Conservation (phyloP, 2,329 filamentous ascomycete genomes). For the Blumeria graminis region DNA sequence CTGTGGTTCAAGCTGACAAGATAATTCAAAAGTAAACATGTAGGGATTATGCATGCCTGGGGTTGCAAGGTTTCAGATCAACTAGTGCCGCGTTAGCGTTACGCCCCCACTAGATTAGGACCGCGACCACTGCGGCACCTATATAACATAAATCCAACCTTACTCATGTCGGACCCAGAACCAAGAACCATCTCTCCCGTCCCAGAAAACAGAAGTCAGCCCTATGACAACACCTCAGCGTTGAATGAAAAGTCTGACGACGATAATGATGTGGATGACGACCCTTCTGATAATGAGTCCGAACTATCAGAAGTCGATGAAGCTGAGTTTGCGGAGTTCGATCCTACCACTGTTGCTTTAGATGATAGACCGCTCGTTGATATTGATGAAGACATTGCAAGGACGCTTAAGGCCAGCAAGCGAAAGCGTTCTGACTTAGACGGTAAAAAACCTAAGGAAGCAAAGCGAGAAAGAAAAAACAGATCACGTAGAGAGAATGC, state of each 20-base stretch:
- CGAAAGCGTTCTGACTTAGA: slow-evolving; percentile 39
- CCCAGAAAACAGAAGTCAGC: slow-evolving; percentile 7
- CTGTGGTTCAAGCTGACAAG: background rate
- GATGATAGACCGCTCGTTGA: slow-evolving; percentile 35
- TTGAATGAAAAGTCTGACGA: slow-evolving; percentile 10
- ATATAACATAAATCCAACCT: too few species aligned
- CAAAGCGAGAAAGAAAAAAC: slow-evolving; percentile 44
- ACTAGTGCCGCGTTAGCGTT: too few species aligned
- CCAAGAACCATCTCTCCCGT: slow-evolving; percentile 8
- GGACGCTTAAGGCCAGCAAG: slow-evolving; percentile 39
- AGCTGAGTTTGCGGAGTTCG: slow-evolving; percentile 45
- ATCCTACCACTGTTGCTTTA: slow-evolving; percentile 36
- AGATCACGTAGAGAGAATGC: slow-evolving; percentile 28
- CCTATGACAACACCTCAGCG: slow-evolving; percentile 6
- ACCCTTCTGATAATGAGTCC: slow-evolving; percentile 19
- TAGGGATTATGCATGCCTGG: too few species aligned
- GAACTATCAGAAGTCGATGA: slow-evolving; percentile 47
- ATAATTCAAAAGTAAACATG: background rate
- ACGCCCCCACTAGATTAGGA: too few species aligned
- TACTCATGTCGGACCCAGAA: slow-evolving; percentile 12
- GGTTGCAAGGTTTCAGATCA: too few species aligned
- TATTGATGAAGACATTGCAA: slow-evolving; percentile 40
- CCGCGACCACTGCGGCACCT: too few species aligned
- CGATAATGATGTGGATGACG: slow-evolving; percentile 13
- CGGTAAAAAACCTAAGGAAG: slow-evolving; percentile 45